Base-by-base conservation (phyloP, 1,284 basidiomycete species). In the Filobasidium uniguttulatum region DNA sequence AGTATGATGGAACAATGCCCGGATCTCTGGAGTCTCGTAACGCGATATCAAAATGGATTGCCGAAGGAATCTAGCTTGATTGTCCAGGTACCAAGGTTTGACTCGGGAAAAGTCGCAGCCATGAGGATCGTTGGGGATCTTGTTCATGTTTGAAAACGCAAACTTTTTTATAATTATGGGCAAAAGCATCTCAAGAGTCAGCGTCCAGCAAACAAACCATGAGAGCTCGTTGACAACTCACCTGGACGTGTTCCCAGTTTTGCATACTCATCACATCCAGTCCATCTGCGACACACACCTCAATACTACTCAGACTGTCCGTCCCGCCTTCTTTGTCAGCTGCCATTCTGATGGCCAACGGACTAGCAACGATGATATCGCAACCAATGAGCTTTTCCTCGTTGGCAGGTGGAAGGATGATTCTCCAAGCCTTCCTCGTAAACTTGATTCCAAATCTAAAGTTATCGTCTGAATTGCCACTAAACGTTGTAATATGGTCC, bases 181-280 rank as follows among this genome's bases (percentile, higher is more conserved):
- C 20, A 20, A n/a, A 8, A 8, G 14, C n/a, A 6, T 8, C 20
- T 3, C 14, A 25, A 37, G 9, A 33, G 20, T 48, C 33, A 14
- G 26, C 3, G 8, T 12, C 20, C 26, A 29, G 19, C 28, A 5
- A 20, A 0, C 3, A 23, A 50, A 14, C 14, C 8, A 35, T 17
- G 22, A 25, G 12, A 15, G n/a, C n/a, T n/a, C n/a, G n/a, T n/a
- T n/a, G 14, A 14, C 15, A 26, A 59, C 72, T 46, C 59, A 85
- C 89, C 74, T 91, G 84, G 15, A 93, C 76, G 64, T 98, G 93
- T 46, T 97, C 90, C 94, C 94, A 98, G 62, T 98, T 98, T 71
- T 98, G 93, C 94, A 98, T 98, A 6, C 80, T 77, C 63, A 98
- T 77, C 2, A 85, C 82, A 63, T 98, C 90, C 71, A 87, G 75